phyloP scores from a whole-genome alignment of 2,329 filamentous ascomycete species.

The Moelleriella libera region DNA sequence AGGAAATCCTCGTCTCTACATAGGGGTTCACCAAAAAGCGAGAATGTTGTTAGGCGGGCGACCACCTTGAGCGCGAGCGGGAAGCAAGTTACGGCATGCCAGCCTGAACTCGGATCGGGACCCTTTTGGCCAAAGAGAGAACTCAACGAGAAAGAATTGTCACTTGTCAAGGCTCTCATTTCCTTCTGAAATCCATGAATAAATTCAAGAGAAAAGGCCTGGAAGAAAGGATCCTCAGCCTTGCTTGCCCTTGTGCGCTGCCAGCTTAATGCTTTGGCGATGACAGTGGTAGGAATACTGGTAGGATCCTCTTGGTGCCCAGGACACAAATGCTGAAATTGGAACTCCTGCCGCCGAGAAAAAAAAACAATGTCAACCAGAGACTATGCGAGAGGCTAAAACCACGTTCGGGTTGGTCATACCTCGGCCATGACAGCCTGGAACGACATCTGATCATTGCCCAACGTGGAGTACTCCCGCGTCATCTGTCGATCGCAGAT shows the following conservation, averaged over 20 bases:
- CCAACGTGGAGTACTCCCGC: constrained; percentile 5
- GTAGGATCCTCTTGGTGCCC: constrained; percentile 3
- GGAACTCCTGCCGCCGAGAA: constrained; percentile 4
- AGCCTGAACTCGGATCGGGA: neutral
- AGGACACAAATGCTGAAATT: constrained; percentile 5
- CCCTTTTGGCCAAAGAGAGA: neutral
- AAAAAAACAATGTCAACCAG: neutral
- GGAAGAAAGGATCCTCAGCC: constrained; percentile 5
- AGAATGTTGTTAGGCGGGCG: constrained; percentile 5
- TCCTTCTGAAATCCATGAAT: constrained; percentile 5
- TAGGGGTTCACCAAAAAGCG: constrained; percentile 5
- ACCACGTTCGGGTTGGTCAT: neutral
- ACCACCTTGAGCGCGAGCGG: constrained; percentile 5
- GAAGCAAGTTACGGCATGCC: constrained; percentile 6
- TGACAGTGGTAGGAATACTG: constrained; percentile 5
- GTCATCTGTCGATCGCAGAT: constrained; percentile 7
- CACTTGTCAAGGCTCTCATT: neutral
- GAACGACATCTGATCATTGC: constrained; percentile 6
- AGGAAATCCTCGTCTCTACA: constrained; percentile 5
- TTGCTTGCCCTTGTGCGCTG: constrained; percentile 5
- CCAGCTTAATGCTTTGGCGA: constrained; percentile 6
- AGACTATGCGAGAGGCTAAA: no score
- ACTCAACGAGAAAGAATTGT: neutral
- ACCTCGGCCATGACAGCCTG: constrained; percentile 6
- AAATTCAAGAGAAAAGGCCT: constrained; percentile 5